Evolutionary conservation across 1,139 yeast genomes (phyloP), one percentile per base, ranked within the genome.

Genomic region (Suhomyces bokatorum): DNA sequence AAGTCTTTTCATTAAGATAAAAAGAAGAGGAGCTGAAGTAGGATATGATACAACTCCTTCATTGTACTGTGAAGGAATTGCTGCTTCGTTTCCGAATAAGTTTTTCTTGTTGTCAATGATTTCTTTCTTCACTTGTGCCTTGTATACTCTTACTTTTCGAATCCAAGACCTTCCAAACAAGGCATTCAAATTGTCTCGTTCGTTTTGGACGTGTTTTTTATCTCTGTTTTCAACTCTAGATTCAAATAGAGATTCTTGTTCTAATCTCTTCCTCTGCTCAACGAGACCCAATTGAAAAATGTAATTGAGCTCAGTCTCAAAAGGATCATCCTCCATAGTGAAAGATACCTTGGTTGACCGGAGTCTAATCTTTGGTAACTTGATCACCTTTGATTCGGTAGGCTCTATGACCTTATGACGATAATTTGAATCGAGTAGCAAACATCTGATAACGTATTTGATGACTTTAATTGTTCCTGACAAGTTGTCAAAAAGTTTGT

Each of bases 301-400:
- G 77, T 86, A 77, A 35, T 80, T 80, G 46, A 91, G 65, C 54
- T 89, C 85, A 1, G 85, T 66, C 63, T 91, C 99, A 61, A 93
- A 89, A 6, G 95, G 89, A 64, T 91, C 97, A 64, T 90, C 97
- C 47, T 83, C 89, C 65, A 85, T 69, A 10, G 67, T 58, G 39
- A 85, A 67, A 2, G 75, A 57, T 6, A 87, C 55, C 26, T 69
- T 67, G 6, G 72, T 67, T 0, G 90, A 66, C 42, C 62, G 69
- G 11, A 89, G 41, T 10, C 73, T 68, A 3, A 86, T 69, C 16
- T 66, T 65, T 0, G 95, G 95, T 10, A 87, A 49, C 4, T 60
- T 55, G 6, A 73, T 51, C 30, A 91, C 73, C 17, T 64, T 51
- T 40, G 78, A 73, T 40, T 65, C 69, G 6, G 57, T 58, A 3